Base-by-base conservation (phyloP, 1,139 yeast species). In the Insectozyma bohioensis region DNA sequence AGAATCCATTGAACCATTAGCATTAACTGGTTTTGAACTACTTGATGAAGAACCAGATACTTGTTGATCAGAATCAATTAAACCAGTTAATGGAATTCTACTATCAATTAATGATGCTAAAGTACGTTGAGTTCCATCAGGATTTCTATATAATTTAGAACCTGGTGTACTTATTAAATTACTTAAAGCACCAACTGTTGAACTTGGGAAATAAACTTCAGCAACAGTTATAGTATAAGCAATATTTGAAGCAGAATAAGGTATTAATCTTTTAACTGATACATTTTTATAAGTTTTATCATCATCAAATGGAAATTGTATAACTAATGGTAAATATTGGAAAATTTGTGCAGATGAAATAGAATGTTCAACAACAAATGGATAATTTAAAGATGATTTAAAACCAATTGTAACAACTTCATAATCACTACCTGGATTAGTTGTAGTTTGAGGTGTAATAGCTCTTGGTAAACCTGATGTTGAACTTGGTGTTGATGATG, bases 261-360 rank as follows among this genome's bases (percentile, higher is more conserved):
- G 92, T 37, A 81, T 76, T 47, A 84, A 67, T 56, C 80, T 75
- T 41, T 64, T 63, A 25, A 82, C 85, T 5, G 75, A 52, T 14
- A 80, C 73, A 26, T 71, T 61, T 9, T 58, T 41, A n/a, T 20
- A 27, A 25, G 40, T 34, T 1, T 58, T 44, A 27, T 56, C 53
- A 12, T 54, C 41, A 14, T 60, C 49, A 49, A 80, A 80, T 43
- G 87, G 82, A 49, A 53, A 67, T 4, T 58, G 54, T 42, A 84
- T 63, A 7, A 73, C 75, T 22, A 54, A 54, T 21, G 92, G 90
- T 49, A 84, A 68, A 54, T 74, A 81, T 50, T 80, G 77, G 61
- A 84, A 81, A 23, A 84, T 79, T 57, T 84, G 92, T 3, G 90
- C 90, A 20, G 87, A 77, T 6, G 87, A 70, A 41, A 80, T 62